A percentile compares a stretch with the other conserved stretches of the same genome.
phyloP scores from a whole-genome alignment of 75 land plant species.

The Picea glauca region DNA sequence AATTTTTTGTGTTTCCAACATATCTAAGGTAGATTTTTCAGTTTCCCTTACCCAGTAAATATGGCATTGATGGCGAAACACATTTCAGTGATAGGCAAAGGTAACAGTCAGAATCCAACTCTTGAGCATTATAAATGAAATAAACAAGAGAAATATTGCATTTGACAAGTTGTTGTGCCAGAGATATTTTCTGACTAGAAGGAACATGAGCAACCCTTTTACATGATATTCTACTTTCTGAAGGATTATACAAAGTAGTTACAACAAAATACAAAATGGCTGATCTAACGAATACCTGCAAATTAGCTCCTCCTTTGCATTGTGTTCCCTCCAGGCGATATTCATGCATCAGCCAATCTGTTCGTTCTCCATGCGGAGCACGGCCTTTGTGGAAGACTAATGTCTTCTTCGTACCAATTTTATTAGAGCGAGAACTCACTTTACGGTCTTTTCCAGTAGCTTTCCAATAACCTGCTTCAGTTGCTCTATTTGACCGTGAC shows the following conservation, averaged over 20 bases:
- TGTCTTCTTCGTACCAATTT: constrained; percentile 17
- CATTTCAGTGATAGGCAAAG: background rate
- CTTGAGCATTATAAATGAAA: background rate
- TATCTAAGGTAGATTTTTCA: background rate
- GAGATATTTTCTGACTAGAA: background rate
- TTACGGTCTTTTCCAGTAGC: constrained; percentile 31
- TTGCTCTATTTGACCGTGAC: constrained; percentile 27
- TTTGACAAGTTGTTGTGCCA: background rate
- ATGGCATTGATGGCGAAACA: background rate
- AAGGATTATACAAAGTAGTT: background rate
- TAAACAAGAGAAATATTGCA: background rate
- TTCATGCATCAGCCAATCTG: constrained; percentile 18
- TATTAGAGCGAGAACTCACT: constrained; percentile 11
- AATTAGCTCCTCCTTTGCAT: constrained; percentile 10
- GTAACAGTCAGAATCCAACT: background rate
- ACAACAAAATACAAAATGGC: background rate
- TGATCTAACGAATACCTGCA: background rate
- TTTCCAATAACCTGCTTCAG: constrained; percentile 31
- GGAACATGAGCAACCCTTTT: background rate
- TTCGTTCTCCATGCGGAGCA: constrained; percentile 14
- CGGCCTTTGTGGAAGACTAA: constrained; percentile 21
- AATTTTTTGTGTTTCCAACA: background rate
- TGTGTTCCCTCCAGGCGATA: constrained; percentile 2
- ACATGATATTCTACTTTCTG: background rate
- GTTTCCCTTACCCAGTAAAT: background rate